Percentiles rank a stretch among this genome's conserved stretches.
Evolutionary conservation across 495 filamentous ascomycete species (phyloP).

Genomic region (Aspergillus homomorphus): DNA sequence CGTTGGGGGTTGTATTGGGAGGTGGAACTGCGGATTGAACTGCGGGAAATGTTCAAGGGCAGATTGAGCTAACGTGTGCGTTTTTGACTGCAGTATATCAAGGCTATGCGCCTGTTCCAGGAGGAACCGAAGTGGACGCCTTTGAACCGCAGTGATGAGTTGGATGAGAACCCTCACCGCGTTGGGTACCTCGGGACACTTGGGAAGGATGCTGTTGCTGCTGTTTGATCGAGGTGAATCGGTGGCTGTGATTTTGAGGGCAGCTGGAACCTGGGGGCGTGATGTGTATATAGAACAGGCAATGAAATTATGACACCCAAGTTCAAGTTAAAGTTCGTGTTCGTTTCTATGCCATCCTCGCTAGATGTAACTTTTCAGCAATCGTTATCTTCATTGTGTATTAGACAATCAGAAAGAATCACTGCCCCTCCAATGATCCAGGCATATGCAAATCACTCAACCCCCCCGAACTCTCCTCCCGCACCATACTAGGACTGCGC

Average conservation of each 20-base stretch:
- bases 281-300: slow-evolving; percentile 21
- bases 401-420: slow-evolving; percentile 12
- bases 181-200: slow-evolving; percentile 64
- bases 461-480: slow-evolving; percentile 32
- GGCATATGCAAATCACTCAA: slow-evolving; percentile 38
- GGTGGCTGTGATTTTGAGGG: neutral
- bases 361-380: no score
- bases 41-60: no score
- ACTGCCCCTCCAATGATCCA: slow-evolving; percentile 12
- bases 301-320: neutral
- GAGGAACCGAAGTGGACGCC: slow-evolving; percentile 99
- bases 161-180: slow-evolving; percentile 75
- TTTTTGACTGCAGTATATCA: slow-evolving; percentile 66
- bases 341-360: no score
- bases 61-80: slow-evolving; percentile 20
- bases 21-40: neutral
- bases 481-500: slow-evolving; percentile 35
- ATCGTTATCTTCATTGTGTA: no score
- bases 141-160: slow-evolving; percentile 73
- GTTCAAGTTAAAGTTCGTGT: neutral
- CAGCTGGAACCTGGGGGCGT: neutral
- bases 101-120: slow-evolving; percentile 96
- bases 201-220: slow-evolving; percentile 26
- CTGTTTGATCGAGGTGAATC: slow-evolving; percentile 24
- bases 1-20: neutral